Evolutionary conservation across 2,329 filamentous ascomycete species (phyloP).

Genomic region (Pseudogymnoascus sp.): DNA sequence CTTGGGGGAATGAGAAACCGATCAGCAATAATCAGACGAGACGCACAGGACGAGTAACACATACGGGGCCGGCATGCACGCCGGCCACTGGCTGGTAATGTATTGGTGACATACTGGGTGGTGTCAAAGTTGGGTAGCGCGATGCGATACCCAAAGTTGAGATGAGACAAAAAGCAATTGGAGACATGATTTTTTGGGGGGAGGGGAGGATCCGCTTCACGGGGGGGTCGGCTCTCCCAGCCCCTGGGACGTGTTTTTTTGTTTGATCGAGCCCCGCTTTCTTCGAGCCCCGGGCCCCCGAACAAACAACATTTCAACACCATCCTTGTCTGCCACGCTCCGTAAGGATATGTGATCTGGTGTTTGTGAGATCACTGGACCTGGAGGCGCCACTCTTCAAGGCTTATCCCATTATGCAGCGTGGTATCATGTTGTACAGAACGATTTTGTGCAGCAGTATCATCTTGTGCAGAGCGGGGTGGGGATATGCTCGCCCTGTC

Average conservation of each 20-base stretch:
- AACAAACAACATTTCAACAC: neutral
- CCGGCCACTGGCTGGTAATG: neutral
- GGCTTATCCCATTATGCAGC: neutral
- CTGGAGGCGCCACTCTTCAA: constrained; percentile 6
- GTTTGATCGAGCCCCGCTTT: neutral
- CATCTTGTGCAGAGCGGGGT: neutral
- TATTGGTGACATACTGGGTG: neutral
- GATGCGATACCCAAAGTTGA: constrained; percentile 2
- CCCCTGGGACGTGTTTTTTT: neutral
- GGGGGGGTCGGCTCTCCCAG: neutral
- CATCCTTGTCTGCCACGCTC: constrained; percentile 1
- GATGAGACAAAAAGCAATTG: constrained; percentile 1
- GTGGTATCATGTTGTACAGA: neutral
- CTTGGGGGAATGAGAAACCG: neutral
- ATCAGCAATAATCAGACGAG: neutral
- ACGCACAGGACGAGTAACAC: neutral
- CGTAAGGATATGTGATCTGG: constrained; percentile 8
- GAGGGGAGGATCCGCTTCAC: neutral
- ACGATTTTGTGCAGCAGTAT: neutral
- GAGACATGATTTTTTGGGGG: neutral
- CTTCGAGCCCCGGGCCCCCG: neutral
- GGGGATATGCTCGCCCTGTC: neutral
- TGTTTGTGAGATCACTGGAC: neutral
- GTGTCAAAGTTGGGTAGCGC: constrained; percentile 7
- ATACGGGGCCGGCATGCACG: neutral